Evolutionary conservation across 2,329 filamentous ascomycete species (phyloP).

Genomic region (Xylaria sp.): DNA sequence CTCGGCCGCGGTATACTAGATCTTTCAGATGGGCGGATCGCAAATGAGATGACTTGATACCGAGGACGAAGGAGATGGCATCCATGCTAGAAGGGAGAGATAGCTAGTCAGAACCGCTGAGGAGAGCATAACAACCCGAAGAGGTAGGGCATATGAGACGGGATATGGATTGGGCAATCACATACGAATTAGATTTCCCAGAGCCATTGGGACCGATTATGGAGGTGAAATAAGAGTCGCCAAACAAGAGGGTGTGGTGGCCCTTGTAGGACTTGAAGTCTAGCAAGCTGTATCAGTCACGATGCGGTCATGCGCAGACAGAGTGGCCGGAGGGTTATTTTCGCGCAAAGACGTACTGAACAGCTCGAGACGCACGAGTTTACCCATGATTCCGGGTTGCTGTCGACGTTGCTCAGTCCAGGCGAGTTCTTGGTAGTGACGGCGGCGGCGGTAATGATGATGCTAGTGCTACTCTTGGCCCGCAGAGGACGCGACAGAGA

Average conservation of each 20-base stretch:
- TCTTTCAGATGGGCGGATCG: constrained; percentile 93
- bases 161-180: constrained; percentile 35
- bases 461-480: background rate
- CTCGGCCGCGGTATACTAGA: constrained; percentile 92
- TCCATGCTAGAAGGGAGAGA: constrained; percentile 74
- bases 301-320: constrained; percentile 43
- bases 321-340: background rate
- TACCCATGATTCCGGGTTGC: constrained; percentile 73
- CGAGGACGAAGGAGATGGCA: constrained; percentile 97
- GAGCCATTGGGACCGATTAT: constrained; percentile 99
- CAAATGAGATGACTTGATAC: constrained; percentile 97
- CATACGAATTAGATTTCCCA: constrained; percentile 96
- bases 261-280: constrained; percentile 99
- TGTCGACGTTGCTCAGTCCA: constrained; percentile 11
- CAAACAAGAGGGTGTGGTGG: constrained; percentile 91
- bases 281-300: constrained; percentile 21
- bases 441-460: background rate
- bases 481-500: constrained; percentile 14
- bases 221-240: constrained; percentile 98
- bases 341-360: constrained; percentile 58
- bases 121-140: background rate
- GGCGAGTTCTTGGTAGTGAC: background rate
- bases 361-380: constrained; percentile 91
- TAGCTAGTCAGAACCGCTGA: constrained; percentile 33
- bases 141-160: constrained; percentile 15